Conservation (phyloP, 176 grass and related monocot species). For the Microstegium vimineum region DNA sequence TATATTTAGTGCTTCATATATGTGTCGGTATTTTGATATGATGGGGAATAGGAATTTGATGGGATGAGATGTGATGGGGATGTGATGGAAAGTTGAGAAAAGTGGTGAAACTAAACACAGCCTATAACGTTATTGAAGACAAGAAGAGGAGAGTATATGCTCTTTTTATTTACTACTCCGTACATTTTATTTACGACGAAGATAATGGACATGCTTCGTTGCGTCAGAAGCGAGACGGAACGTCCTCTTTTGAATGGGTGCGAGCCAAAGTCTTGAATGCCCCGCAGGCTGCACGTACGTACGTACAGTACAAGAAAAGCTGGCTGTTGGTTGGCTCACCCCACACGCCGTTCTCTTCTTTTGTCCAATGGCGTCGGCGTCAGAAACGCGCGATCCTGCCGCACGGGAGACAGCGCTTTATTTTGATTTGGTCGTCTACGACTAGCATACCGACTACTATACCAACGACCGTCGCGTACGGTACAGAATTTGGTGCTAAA, state of each 20-base stretch:
- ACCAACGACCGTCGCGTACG: not conserved
- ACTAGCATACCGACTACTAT: too few relatives aligned
- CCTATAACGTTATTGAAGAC: too few relatives aligned
- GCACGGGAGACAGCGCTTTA: not conserved
- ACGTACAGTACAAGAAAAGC: not conserved
- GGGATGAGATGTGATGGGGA: too few relatives aligned
- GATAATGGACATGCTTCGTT: not conserved
- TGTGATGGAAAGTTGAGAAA: too few relatives aligned
- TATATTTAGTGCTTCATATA: too few relatives aligned
- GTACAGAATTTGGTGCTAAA: not conserved
- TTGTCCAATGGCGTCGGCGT: not conserved
- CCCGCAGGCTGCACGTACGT: too few relatives aligned
- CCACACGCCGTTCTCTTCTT: not conserved
- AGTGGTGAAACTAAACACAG: too few relatives aligned
- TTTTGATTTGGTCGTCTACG: not conserved
- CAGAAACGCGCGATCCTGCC: too few relatives aligned
- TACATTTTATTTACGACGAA: not conserved
- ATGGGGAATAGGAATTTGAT: too few relatives aligned
- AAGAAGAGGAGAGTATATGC: not conserved
- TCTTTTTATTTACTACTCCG: too few relatives aligned
- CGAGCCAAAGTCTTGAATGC: not conserved
- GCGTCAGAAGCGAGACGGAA: not conserved
- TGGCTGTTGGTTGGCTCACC: not conserved
- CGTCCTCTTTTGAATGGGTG: constrained; percentile 18
- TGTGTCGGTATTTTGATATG: too few relatives aligned